Evolutionary conservation across 345 rosid species (phyloP).

Genomic region (Gossypium mustelinum): DNA sequence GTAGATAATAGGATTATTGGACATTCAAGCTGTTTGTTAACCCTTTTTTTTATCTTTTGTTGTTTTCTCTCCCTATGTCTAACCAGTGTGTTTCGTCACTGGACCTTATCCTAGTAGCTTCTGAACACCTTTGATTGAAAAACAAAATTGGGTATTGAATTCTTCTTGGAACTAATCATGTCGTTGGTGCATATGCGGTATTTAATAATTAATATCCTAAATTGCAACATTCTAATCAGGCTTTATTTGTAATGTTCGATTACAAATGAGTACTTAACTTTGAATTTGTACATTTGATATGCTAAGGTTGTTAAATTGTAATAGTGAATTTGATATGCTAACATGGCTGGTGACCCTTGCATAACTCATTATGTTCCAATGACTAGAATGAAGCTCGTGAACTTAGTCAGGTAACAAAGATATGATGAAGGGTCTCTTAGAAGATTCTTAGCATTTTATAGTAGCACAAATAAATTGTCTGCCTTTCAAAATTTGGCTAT

Average conservation of each 20-base stretch:
- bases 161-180: background rate
- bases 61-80: background rate
- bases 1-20: background rate
- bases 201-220: background rate
- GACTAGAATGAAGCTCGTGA: background rate
- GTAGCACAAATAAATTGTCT: background rate
- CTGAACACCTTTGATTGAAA: background rate
- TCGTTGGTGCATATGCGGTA: background rate
- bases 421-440: background rate
- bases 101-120: background rate
- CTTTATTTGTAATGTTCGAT: background rate
- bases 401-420: background rate
- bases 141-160: background rate
- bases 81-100: background rate
- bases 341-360: no score
- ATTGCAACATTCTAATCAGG: background rate
- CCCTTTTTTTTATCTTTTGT: background rate
- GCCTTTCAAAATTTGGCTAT: background rate
- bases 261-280: background rate
- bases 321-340: background rate
- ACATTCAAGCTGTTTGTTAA: background rate
- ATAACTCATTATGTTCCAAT: background rate
- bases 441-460: background rate
- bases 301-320: no score
- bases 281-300: background rate